Base-by-base conservation (phyloP, 2,329 filamentous ascomycete species). In the Ophiostoma triangulosporum region DNA sequence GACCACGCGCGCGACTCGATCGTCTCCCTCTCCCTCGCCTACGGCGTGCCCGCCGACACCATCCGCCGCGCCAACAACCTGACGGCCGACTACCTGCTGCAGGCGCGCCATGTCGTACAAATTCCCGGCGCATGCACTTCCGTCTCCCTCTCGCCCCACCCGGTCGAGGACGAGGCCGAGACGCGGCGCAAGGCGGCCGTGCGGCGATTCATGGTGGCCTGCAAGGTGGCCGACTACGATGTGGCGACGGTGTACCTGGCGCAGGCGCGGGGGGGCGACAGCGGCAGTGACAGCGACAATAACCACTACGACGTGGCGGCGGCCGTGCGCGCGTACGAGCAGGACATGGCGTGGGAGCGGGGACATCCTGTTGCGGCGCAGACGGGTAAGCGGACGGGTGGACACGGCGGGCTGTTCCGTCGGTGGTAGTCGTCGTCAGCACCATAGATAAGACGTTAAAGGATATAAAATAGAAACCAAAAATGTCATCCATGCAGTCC, bases 221-320 rank as follows among this genome's bases (percentile, higher is more conserved):
- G 83, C 68, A 91, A 91, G 64, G 83, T 87, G 27, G 71, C 78
- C 24, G 84, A 90, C 71, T 90, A 82, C 68, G 83, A 88, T 63
- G 72, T 88, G 50, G 87, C 87, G 1, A 65, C 86, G 27, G 64
- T 90, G 20, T 93, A 93, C 65, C 73, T 93, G 43, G 77, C 88
- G 62, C 53, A 57, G 48, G 53, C 56, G 14, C 46, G 35, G 5
- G 12, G 45, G 33, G 51, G 22, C 51, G 50, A 4, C 11, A 7
- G 1, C 17, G 15, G 20, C n/a, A 5, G 14, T 9, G 12, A n/a
- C 24, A 11, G 12, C 6, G 32, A 27, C 24, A 82, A n/a, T n/a
- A n/a, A n/a, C n/a, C n/a, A 87, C 64, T 88, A 85, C 64, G 74
- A 88, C 60, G 69, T 90, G 15, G 77, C 80, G 3, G 65, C 68